These are phyloP conservation scores for Acacia confusa DNA, from an alignment of 306 rosid species.

Conservation along the genomic window DNA sequence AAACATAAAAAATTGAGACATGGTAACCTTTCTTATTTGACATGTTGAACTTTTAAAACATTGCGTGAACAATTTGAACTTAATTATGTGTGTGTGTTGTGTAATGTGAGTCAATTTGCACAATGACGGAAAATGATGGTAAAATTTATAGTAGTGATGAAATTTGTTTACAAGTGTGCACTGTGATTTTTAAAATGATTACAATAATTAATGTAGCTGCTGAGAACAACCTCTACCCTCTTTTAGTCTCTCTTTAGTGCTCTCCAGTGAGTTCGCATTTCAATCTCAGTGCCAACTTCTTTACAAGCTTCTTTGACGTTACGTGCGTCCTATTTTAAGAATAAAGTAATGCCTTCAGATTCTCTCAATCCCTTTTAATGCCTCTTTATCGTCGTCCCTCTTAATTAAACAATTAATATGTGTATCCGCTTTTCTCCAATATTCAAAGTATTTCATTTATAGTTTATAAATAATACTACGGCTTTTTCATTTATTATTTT, in stretches of 20 bases:
- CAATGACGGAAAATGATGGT: background rate
- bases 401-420: background rate
- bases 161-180: background rate
- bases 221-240: background rate
- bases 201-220: background rate
- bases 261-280: constrained; percentile 2
- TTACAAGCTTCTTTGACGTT: background rate
- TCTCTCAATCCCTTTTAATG: background rate
- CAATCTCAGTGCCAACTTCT: constrained; percentile 1
- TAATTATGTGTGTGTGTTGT: background rate
- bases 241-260: background rate
- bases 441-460: background rate
- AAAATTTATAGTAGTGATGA: background rate
- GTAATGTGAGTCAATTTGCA: background rate
- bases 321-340: constrained; percentile 12
- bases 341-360: background rate
- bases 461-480: background rate
- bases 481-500: background rate
- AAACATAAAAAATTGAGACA: too few relatives aligned
- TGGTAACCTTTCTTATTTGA: too few relatives aligned
- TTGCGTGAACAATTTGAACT: background rate
- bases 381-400: background rate
- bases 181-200: background rate
- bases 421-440: background rate
- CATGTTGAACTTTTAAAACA: background rate